A percentile compares a stretch with the other conserved stretches of the same genome.
Evolutionary conservation across 2,329 filamentous ascomycete species (phyloP).

Genomic region (Chaetomiaceae sp.): DNA sequence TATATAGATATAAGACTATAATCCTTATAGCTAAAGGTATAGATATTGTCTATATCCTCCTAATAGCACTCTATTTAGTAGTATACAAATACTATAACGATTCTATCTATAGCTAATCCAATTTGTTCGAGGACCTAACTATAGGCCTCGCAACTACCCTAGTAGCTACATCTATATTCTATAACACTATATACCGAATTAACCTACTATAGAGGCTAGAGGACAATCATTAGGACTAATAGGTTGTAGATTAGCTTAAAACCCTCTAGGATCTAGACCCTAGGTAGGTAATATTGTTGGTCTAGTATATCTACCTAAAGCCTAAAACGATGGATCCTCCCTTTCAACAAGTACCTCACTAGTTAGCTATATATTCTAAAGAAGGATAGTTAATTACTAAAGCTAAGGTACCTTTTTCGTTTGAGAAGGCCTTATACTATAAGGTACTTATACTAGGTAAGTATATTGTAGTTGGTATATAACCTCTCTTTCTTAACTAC

Average conservation of each 20-base stretch:
- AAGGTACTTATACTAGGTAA: conserved; percentile 7
- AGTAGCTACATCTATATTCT: background rate
- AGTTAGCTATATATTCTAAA: conserved; percentile 4
- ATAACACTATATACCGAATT: conserved; percentile 3
- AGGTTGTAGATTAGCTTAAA: background rate
- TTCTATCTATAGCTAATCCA: conserved; percentile 5
- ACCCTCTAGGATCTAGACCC: conserved; percentile 3
- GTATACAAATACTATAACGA: conserved; percentile 4
- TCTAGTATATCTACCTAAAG: conserved; percentile 9
- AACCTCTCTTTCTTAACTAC: background rate
- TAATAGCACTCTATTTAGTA: conserved; percentile 9
- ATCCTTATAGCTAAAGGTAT: conserved; percentile 11
- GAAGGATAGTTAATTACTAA: background rate
- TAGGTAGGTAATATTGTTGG: background rate
- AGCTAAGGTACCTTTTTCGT: conserved; percentile 7
- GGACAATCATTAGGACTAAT: conserved; percentile 7
- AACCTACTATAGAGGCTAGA: conserved; percentile 11
- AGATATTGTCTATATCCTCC: conserved; percentile 5
- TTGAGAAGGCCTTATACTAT: conserved; percentile 7
- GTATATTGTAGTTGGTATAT: conserved; percentile 11
- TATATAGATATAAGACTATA: conserved; percentile 4
- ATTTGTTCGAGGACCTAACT: background rate
- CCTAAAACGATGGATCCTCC: background rate
- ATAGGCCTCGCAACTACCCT: background rate
- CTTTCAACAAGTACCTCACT: background rate